Base-by-base conservation (phyloP, 2,329 filamentous ascomycete species). In the Plectosphaerella plurivora region DNA sequence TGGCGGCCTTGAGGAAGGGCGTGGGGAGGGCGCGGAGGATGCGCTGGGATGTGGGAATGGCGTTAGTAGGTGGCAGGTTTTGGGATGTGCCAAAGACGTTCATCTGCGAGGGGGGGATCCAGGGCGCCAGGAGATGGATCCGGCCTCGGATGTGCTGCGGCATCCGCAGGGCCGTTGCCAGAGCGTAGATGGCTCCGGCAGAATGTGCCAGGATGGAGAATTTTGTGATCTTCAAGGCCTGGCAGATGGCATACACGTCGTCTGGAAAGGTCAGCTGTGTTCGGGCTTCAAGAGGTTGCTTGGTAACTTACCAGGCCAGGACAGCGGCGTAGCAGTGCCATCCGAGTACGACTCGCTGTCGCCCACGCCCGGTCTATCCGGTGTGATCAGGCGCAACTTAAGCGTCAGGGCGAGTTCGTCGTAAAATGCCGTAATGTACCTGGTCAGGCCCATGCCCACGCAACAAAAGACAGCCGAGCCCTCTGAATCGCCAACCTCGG, bases 181-280 rank as follows among this genome's bases (percentile, higher is more conserved):
- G 81, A 2, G 94, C 94, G 65, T 99, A 99, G 50, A 99, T 96
- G n/a, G 94, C 93, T 15, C 94, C 94, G 1, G 94, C 94, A 1
- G 93, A 97, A 68, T 99, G 94, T 2, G 94, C 94, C 2, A 99
- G 79, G 18, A 99, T 89, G 7, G 93, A 97, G 66, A 99, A 99
- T 60, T 96, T 96, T 11, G 87, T 94, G 57, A 99, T 95, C 60
- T 91, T 92, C 45, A 99, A 78, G 14, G 88, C 78, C 64, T 96
- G 90, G 67, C 94, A 99, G 53, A 99, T 96, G 50, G 92, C 87
- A 54, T 95, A 89, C 14, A 99, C 91, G 69, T 99, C 94, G 63
- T 83, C 79, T 82, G 54, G 2, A 55, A 5, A 41, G 3, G 57
- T 74, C 57, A 73, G 68, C 51, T 52, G 42, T 33, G 24, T 44